These are phyloP conservation scores for Asterophora parasitica DNA, from an alignment of 768 basidiomycete species.

Conservation along the genomic window DNA sequence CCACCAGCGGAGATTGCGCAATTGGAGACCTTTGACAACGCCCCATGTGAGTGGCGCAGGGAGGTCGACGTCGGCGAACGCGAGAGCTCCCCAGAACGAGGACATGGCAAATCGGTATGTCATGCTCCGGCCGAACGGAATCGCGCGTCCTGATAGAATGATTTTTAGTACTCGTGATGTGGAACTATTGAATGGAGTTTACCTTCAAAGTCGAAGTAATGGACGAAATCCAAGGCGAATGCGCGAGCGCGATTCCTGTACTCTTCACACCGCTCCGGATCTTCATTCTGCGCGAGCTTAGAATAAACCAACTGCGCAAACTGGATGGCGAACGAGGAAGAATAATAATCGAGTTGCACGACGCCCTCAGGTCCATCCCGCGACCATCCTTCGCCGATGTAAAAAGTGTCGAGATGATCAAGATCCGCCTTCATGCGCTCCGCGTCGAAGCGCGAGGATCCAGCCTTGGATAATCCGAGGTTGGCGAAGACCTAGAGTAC, in stretches of 20 bases:
- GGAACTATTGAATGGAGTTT: conserved; percentile 8
- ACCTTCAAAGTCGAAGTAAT: conserved; percentile 75
- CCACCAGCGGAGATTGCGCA: conserved; percentile 74
- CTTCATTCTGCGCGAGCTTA: conserved; percentile 55
- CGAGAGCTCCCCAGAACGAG: conserved; percentile 72
- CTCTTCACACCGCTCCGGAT: conserved; percentile 60
- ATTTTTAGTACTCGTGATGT: neutral
- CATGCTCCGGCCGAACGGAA: conserved; percentile 73
- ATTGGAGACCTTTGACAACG: conserved; percentile 64
- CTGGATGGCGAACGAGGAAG: conserved; percentile 76
- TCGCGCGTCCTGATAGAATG: conserved; percentile 49
- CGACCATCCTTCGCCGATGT: conserved; percentile 72
- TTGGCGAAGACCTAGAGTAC: conserved; percentile 64
- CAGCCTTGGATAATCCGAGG: conserved; percentile 60
- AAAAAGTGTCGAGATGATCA: conserved; percentile 75
- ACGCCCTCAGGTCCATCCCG: conserved; percentile 75
- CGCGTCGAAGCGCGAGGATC: conserved; percentile 51
- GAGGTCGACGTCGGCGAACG: conserved; percentile 64
- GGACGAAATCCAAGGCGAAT: conserved; percentile 67
- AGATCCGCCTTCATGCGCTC: conserved; percentile 68
- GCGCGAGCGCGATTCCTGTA: conserved; percentile 57
- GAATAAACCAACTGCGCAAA: conserved; percentile 70
- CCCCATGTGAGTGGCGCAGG: conserved; percentile 73
- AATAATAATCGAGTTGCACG: conserved; percentile 76
- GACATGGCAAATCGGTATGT: conserved; percentile 82